These are phyloP conservation scores for Cryptococcus sp. DNA, from an alignment of 1,284 basidiomycete species.

Conservation along the genomic window DNA sequence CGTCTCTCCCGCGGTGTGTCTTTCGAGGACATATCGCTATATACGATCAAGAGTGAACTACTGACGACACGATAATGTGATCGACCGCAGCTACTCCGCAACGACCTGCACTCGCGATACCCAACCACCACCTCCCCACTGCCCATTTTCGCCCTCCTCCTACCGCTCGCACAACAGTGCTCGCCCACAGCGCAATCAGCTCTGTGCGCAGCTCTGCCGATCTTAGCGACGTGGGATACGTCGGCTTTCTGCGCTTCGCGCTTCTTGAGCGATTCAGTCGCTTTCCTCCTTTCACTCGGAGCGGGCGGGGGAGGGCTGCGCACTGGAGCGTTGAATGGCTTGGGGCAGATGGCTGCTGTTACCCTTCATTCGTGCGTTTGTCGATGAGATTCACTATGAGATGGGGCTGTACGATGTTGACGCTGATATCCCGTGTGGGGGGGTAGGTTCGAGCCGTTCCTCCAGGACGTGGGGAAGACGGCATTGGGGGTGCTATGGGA, in stretches of 20 bases:
- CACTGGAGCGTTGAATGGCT: conserved; percentile 20
- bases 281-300: conserved; percentile 17
- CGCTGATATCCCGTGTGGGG: not conserved
- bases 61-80: not conserved
- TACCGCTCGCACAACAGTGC: conserved; percentile 13
- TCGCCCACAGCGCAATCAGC: conserved; percentile 15
- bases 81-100: conserved; percentile 24
- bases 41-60: too few relatives aligned
- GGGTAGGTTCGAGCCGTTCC: conserved; percentile 32
- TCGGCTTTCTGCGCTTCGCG: conserved; percentile 16
- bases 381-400: too few relatives aligned
- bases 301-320: conserved; percentile 3
- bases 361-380: conserved; percentile 28
- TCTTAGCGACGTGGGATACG: conserved; percentile 39
- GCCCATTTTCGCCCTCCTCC: conserved; percentile 26
- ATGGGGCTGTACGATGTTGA: not conserved
- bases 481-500: conserved; percentile 22
- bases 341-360: conserved; percentile 31
- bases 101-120: conserved; percentile 29
- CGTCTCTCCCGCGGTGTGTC: conserved; percentile 9
- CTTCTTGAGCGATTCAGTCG: conserved; percentile 22
- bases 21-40: too few relatives aligned
- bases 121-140: conserved; percentile 24
- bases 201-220: conserved; percentile 33
- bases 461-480: conserved; percentile 19